Conservation (phyloP, 2,329 filamentous ascomycete genomes). For the Paracamarosporium sp. region DNA sequence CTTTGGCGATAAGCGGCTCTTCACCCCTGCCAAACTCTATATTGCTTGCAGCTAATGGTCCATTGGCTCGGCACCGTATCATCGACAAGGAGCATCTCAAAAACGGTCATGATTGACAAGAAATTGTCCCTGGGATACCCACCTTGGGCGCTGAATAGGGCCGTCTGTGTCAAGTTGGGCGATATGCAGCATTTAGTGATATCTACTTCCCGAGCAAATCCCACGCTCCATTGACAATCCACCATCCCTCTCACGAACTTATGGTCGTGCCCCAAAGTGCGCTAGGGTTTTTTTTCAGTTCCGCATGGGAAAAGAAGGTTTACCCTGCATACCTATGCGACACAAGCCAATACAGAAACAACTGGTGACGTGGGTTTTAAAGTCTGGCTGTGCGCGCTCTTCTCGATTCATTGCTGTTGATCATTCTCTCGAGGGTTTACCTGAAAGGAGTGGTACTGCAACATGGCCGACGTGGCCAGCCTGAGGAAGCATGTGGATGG, state of each 20-base stretch:
- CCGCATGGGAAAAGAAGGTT: not conserved
- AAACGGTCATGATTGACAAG: not conserved
- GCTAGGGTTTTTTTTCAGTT: not conserved
- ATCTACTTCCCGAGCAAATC: not conserved
- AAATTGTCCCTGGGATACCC: not conserved
- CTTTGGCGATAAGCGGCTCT: not conserved
- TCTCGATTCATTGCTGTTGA: not conserved
- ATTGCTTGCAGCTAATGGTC: not conserved
- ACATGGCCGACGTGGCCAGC: constrained; percentile 12
- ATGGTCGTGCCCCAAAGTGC: not conserved
- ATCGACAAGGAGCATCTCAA: not conserved
- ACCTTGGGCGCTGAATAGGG: not conserved
- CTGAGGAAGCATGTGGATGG: constrained; percentile 7
- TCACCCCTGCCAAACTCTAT: not conserved
- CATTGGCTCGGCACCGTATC: not conserved
- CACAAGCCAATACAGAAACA: not conserved
- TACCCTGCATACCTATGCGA: not conserved
- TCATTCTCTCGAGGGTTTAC: not conserved
- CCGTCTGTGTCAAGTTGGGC: not conserved
- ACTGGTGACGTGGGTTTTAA: not conserved
- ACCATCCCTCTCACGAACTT: not conserved
- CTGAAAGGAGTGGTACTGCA: not conserved
- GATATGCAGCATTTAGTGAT: not conserved
- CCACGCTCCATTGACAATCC: not conserved
- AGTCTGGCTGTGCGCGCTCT: not conserved